Conservation (phyloP, 345 rosid species). For the Heritiera fomes region DNA sequence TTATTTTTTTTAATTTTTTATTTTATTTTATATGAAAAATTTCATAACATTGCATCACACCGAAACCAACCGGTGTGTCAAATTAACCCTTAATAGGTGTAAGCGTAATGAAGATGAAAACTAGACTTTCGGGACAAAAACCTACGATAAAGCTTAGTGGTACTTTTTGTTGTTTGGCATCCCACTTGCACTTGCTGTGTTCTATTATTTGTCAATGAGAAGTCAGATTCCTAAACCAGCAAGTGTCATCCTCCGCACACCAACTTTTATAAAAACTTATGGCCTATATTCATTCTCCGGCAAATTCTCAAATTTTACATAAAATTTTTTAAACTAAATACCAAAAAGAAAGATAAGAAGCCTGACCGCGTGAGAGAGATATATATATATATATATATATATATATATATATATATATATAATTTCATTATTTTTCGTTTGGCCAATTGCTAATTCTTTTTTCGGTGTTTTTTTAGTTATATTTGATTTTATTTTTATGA, state of each 20-base stretch:
- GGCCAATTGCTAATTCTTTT: too few relatives aligned
- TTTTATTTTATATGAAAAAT: too few relatives aligned
- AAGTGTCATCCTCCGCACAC: background rate
- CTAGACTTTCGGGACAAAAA: background rate
- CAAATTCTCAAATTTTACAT: background rate
- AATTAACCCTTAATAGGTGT: too few relatives aligned
- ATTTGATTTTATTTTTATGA: too few relatives aligned
- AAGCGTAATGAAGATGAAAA: background rate
- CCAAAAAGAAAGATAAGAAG: background rate
- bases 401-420: too few relatives aligned
- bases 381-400: too few relatives aligned
- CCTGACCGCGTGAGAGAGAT: too few relatives aligned
- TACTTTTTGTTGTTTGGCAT: background rate
- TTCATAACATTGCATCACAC: too few relatives aligned
- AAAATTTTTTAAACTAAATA: background rate
- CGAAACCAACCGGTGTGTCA: too few relatives aligned
- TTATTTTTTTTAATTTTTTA: too few relatives aligned
- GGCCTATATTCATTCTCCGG: slow-evolving; percentile 9
- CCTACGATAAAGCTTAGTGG: background rate
- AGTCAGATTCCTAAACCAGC: background rate
- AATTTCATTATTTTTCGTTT: too few relatives aligned
- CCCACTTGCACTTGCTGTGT: slow-evolving; percentile 10
- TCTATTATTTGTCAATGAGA: background rate
- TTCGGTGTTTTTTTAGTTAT: too few relatives aligned
- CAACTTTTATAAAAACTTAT: background rate